Base-by-base conservation (phyloP, 225 moss, liverwort and hornwort genomes). In the Climacium dendroides region DNA sequence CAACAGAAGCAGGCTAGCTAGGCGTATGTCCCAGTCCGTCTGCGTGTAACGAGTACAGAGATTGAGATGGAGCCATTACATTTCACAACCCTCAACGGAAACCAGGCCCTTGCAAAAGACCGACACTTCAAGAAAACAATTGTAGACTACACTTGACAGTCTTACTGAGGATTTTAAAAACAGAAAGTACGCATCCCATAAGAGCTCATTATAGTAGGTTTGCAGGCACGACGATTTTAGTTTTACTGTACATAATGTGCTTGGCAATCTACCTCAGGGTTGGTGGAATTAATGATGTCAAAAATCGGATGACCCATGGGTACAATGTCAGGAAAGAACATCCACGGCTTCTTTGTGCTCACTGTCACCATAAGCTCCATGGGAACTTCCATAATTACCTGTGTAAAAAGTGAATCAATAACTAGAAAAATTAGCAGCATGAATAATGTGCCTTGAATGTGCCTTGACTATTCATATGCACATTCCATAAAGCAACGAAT, bases 251-350 rank as follows among this genome's bases (percentile, higher is more conserved):
- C 54, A 84, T 50, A 53, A 78, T 88, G 57, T 60, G 78, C 62
- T 77, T 79, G 73, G 87, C 83, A 85, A 87, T 89, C 77, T 83
- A 93, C 97, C 96, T 98, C 95, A 62, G 96, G 93, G 83, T 92
- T 86, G n/a, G 98, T 96, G 85, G 95, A 91, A 87, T 94, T 95
- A 64, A 98, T 92, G 83, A 97, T 86, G 50, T 98, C 98, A 82
- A 98, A 98, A 57, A 98, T 93, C 34, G 98, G 98, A 88, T 98
- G 98, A 41, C 96, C 98, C 74, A 96, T 35, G 24, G 98, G 98
- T 66, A 98, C 94, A 87, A 97, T 95, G 81, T 98, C 95, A n/a
- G 98, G 98, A 89, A 93, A 93, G 86, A 98, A 98, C 96, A 98
- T 94, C 92, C 92, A 92, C 63, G 92, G 92, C 78, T 90, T 85